Evolutionary conservation across 345 rosid genomes (phyloP).

Genomic region (Lenwebbia sp.): DNA sequence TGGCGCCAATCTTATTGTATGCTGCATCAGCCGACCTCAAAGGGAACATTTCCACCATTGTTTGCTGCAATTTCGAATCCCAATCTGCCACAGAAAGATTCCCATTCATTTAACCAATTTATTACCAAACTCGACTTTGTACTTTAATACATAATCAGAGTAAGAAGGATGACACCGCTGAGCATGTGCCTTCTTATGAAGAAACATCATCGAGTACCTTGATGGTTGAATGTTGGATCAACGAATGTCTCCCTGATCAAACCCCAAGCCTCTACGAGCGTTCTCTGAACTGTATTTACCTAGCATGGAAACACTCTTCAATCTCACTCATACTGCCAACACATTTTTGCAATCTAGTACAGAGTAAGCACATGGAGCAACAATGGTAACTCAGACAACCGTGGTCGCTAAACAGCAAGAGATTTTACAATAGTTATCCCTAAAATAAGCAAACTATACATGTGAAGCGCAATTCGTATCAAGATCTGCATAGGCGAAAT

Average conservation of each 20-base stretch:
- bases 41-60: constrained; percentile 87
- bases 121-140: background rate
- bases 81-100: constrained; percentile 41
- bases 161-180: background rate
- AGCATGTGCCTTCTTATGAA: background rate
- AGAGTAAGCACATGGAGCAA: background rate
- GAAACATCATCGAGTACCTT: constrained; percentile 30
- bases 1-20: constrained; percentile 53
- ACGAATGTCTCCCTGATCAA: constrained; percentile 82
- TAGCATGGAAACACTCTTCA: constrained; percentile 9
- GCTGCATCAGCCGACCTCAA: constrained; percentile 77
- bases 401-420: background rate
- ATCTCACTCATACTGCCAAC: background rate
- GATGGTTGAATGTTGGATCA: constrained; percentile 84
- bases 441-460: background rate
- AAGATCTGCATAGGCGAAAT: background rate
- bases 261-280: constrained; percentile 95
- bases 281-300: constrained; percentile 85
- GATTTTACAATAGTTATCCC: background rate
- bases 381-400: background rate
- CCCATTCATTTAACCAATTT: background rate
- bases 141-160: too few species aligned
- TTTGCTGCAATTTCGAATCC: constrained; percentile 83
- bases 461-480: background rate
- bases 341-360: background rate